phyloP scores from a whole-genome alignment of 1,284 basidiomycete genomes.

The Gymnopus androsaceus region DNA sequence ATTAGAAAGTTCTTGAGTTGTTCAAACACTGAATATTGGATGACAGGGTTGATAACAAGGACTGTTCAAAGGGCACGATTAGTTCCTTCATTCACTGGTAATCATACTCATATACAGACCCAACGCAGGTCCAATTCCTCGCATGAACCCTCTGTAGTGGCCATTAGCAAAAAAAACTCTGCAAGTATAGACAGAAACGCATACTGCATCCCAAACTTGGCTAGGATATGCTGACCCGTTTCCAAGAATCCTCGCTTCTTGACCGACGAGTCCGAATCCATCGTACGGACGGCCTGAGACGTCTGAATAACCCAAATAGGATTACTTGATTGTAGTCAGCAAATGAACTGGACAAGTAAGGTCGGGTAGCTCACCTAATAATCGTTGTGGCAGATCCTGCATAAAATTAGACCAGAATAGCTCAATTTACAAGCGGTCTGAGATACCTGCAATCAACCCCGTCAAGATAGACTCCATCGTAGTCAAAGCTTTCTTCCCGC shows the following conservation, averaged over 20 bases:
- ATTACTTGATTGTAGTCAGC: no score
- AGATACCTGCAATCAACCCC: slow-evolving; percentile 80
- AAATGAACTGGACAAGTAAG: no score
- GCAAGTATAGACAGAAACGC: slow-evolving; percentile 3
- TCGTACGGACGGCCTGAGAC: slow-evolving; percentile 78
- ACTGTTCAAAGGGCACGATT: background rate
- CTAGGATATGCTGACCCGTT: slow-evolving; percentile 73
- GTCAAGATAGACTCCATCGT: slow-evolving; percentile 90
- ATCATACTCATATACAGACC: slow-evolving; percentile 49
- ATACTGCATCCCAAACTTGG: slow-evolving; percentile 70
- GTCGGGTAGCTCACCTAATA: no score
- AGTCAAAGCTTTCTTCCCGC: slow-evolving; percentile 68
- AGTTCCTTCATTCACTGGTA: background rate
- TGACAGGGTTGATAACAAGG: slow-evolving; percentile 88
- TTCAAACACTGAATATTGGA: slow-evolving; percentile 84
- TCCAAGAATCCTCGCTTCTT: slow-evolving; percentile 70
- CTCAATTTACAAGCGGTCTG: slow-evolving; percentile 12
- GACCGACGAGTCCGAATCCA: slow-evolving; percentile 36
- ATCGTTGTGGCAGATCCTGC: slow-evolving; percentile 88
- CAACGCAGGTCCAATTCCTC: slow-evolving; percentile 94
- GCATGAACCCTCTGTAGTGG: slow-evolving; percentile 74
- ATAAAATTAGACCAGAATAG: background rate
- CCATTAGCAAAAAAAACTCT: slow-evolving; percentile 2
- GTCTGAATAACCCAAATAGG: slow-evolving; percentile 97
- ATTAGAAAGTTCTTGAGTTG: slow-evolving; percentile 84